Evolutionary conservation across 805 yeast genomes (phyloP), one percentile per base, ranked within the genome.

Genomic region (Candida chilensis): DNA sequence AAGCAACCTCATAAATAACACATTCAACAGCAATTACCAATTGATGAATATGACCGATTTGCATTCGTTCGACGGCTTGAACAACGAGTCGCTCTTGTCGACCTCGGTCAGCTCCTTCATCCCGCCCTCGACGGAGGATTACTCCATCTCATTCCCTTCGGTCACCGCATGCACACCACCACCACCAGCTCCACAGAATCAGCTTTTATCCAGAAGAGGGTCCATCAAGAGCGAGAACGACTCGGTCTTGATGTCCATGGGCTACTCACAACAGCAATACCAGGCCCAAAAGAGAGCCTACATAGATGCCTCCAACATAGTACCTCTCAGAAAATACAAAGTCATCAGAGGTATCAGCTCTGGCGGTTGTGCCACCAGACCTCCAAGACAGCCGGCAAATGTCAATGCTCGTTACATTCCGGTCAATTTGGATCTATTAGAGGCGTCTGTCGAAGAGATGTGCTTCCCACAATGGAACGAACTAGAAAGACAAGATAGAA

Each of bases 261-360:
- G 18, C 27, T 15, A 32, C 27, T 14, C 11, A 20, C 18, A 15
- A 12, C 28, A 24, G n/a, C 33, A 26, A 12, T 14, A 19, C 6
- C 30, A 28, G 16, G 20, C 20, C 6, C 24, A 27, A 8, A 22
- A 27, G 13, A 16, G 17, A 14, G 6, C 25, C 27, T 22, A 24
- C 15, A 24, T 12, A 12, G 28, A 30, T 20, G 18, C 28, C 15
- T 8, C 28, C 12, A 24, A 24, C 15, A 8, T 30, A 17, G 13
- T 22, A n/a, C 25, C 25, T 8, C 13, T 8, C n/a, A 22, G 9
- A 17, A 36, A 54, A 20, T 69, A 56, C 39, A 58, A 67, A 20
- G 64, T 74, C 4, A 58, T 72, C 5, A 55, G 82, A 37, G 81
- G 81, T 10, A 52, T 72, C 5, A 64, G 71, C 19, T 71, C 77